Base-by-base conservation (phyloP, 176 grass and related monocot species). In the Poa pratensis region DNA sequence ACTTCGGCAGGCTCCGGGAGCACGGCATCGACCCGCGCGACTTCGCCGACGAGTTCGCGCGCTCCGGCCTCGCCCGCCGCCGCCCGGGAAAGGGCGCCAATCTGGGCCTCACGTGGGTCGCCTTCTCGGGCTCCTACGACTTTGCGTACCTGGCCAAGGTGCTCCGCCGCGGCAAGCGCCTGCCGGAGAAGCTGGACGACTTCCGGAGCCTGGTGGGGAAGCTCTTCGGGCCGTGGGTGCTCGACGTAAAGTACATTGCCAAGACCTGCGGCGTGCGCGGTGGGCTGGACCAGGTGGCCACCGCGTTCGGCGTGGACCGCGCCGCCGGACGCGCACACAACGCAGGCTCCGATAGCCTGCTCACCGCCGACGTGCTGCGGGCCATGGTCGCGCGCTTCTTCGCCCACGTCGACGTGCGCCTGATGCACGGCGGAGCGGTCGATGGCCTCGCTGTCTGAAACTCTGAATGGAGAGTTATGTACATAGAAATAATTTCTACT, bases 61-160 rank as follows among this genome's bases (percentile, higher is more conserved):
- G 65, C 9, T 82, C 7, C 79, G 73, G 64, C 23, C 88, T 90
- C 13, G 42, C 19, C 48, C 13, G 16, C 78, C 1, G 30, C 68
- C 28, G 62, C 62, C 62, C 13, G 0, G 49, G 49, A 0, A 48
- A 62, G 22, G 1, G 10, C 26, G 30, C 61, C 3, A 24, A n/a
- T 1, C 61, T 30, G 0, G 0, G 0, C 0, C 73, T 86, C 54
- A 79, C 46, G 2, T 90, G 88, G 88, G 57, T 49, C 0, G 79
- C 88, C 0, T 90, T 90, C 79, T 63, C 79, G 0, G 88, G 88
- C 15, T 16, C 79, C 45, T 90, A 90, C 79, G 88, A 90, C 88
- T 90, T 86, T 73, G 88, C 65, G 0, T 90, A 86, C 79, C 84
- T 90, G 2, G 55, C 67, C 84, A 90, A 55, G 88, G 10, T 78